Conservation (phyloP, 768 basidiomycete species). For the Cubamyces lactineus region DNA sequence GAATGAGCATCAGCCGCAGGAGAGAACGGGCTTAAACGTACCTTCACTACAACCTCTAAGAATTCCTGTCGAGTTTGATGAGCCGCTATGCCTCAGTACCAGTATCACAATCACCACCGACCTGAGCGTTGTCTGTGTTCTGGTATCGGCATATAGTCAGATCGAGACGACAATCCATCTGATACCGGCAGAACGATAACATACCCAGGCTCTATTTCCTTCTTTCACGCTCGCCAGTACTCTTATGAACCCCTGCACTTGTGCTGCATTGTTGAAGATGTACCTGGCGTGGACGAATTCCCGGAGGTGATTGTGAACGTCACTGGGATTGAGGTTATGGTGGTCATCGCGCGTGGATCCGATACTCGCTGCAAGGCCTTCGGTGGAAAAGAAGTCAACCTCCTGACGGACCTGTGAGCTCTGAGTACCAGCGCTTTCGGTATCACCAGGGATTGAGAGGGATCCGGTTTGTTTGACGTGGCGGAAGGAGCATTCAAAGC, state of each 20-base stretch:
- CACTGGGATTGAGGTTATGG: slow-evolving; percentile 43
- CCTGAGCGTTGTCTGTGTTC: slow-evolving; percentile 54
- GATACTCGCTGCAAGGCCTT: slow-evolving; percentile 4
- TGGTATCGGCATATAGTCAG: slow-evolving; percentile 19
- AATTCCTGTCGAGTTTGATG: slow-evolving; percentile 38
- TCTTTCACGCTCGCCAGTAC: slow-evolving; percentile 20
- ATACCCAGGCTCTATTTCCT: slow-evolving; percentile 26
- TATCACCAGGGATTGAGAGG: background rate
- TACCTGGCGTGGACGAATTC: slow-evolving; percentile 48
- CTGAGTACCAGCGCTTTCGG: background rate
- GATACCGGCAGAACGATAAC: background rate
- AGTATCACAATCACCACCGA: slow-evolving; percentile 29
- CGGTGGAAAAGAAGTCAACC: slow-evolving; percentile 14
- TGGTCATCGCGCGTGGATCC: slow-evolving; percentile 13
- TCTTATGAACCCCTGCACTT: slow-evolving; percentile 50
- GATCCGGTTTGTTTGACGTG: slow-evolving; percentile 22
- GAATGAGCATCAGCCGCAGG: background rate
- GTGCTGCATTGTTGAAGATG: slow-evolving; percentile 43
- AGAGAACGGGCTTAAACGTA: slow-evolving; percentile 26
- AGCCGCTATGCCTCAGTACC: slow-evolving; percentile 4
- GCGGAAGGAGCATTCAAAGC: slow-evolving; percentile 33
- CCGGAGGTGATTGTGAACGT: slow-evolving; percentile 50
- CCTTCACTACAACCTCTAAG: slow-evolving; percentile 40
- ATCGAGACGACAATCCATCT: background rate
- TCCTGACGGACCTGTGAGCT: background rate